Evolutionary conservation across 306 rosid species (phyloP).

Genomic region (Crotalaria pallida): DNA sequence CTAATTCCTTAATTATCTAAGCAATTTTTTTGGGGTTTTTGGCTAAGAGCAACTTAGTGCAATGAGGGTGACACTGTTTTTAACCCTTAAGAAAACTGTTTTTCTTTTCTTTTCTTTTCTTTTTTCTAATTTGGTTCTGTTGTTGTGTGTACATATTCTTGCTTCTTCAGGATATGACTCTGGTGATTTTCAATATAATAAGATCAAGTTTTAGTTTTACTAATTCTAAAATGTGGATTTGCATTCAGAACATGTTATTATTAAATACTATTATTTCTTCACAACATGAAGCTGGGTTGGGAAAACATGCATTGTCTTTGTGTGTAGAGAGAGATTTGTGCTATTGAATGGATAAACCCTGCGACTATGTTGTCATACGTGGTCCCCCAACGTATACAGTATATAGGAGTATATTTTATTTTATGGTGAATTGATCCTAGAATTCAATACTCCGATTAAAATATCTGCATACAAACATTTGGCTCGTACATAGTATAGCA

Average conservation of each 20-base stretch:
- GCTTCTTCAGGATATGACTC: conserved; percentile 3
- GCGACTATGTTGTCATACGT: background rate
- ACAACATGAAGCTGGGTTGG: background rate
- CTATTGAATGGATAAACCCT: background rate
- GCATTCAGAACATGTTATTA: background rate
- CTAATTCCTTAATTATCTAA: background rate
- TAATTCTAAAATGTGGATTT: background rate
- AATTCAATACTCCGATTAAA: background rate
- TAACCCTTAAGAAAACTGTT: background rate
- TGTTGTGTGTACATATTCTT: conserved; percentile 17
- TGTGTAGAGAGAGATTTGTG: too few species aligned
- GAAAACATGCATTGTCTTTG: too few species aligned
- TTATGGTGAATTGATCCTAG: background rate
- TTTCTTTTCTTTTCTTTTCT: background rate
- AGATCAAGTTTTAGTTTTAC: background rate
- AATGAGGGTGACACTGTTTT: background rate
- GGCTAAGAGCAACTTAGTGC: background rate
- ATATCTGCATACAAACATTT: background rate
- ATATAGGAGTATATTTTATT: too few species aligned
- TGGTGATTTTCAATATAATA: background rate
- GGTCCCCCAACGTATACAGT: background rate
- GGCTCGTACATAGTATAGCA: too few species aligned
- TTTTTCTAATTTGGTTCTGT: background rate
- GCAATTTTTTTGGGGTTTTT: background rate
- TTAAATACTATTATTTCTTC: background rate